A percentile compares a stretch with the other conserved stretches of the same genome.
Evolutionary conservation across 306 rosid genomes (phyloP).

Genomic region (Luffa aegyptiaca): DNA sequence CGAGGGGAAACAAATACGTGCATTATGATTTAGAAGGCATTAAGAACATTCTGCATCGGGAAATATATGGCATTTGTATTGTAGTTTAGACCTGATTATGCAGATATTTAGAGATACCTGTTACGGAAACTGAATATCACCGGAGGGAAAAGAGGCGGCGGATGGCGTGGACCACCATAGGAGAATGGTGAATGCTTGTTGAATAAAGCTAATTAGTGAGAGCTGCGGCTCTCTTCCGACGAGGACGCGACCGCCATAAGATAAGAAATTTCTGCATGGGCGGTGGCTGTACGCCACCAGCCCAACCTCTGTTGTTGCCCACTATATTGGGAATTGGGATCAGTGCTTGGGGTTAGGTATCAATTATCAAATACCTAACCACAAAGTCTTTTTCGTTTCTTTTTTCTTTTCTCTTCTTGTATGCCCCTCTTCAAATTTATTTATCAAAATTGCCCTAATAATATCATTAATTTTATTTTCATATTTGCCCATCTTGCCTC

Average conservation of each 20-base stretch:
- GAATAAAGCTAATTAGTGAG: background rate
- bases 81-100: background rate
- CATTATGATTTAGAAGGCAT: background rate
- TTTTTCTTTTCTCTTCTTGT: background rate
- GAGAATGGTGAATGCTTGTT: background rate
- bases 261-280: background rate
- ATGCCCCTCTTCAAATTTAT: background rate
- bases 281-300: background rate
- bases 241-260: background rate
- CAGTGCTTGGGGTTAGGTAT: background rate
- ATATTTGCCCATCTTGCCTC: no score
- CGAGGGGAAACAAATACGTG: background rate
- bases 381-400: background rate
- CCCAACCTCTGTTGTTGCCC: conserved; percentile 8
- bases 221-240: background rate
- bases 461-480: background rate
- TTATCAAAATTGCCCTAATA: background rate
- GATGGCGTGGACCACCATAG: background rate
- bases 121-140: background rate
- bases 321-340: background rate
- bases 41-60: background rate
- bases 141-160: background rate
- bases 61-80: background rate
- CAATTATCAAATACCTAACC: background rate
- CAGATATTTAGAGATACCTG: background rate